phyloP scores from a whole-genome alignment of 805 yeast species.

The Middelhovenomyces tepae region DNA sequence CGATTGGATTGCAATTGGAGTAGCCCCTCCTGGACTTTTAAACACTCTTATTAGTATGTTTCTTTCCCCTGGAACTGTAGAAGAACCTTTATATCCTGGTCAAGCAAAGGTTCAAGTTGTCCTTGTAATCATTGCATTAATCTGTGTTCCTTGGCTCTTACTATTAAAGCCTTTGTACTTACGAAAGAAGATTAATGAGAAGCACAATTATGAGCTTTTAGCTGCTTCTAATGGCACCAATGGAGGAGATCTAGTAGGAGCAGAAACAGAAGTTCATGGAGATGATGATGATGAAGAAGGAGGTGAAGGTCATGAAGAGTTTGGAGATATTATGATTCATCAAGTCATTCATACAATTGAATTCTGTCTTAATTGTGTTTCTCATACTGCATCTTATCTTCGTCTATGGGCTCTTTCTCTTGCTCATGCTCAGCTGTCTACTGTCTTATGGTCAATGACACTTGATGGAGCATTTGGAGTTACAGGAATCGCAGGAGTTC shows the following conservation, averaged over 20 bases:
- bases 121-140: slow-evolving; percentile 61
- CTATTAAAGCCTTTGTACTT: slow-evolving; percentile 74
- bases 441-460: slow-evolving; percentile 95
- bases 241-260: slow-evolving; percentile 24
- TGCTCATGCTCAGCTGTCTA: slow-evolving; percentile 92
- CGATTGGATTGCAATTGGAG: slow-evolving; percentile 73
- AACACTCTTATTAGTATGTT: slow-evolving; percentile 97
- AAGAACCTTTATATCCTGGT: slow-evolving; percentile 69
- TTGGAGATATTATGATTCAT: slow-evolving; percentile 93
- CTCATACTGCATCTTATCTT: slow-evolving; percentile 94
- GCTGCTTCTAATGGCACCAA: slow-evolving; percentile 42
- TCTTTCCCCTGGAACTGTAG: slow-evolving; percentile 80
- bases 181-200: slow-evolving; percentile 45
- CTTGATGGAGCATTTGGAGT: slow-evolving; percentile 68
- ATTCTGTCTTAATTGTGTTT: slow-evolving; percentile 91
- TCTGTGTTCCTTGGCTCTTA: slow-evolving; percentile 91
- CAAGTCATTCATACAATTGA: slow-evolving; percentile 97
- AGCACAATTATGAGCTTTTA: no score
- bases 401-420: slow-evolving; percentile 95
- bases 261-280: slow-evolving; percentile 22
- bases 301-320: slow-evolving; percentile 51
- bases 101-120: slow-evolving; percentile 70
- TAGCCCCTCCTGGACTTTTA: slow-evolving; percentile 86
- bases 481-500: slow-evolving; percentile 57
- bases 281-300: slow-evolving; percentile 28